Evolutionary conservation across 2,329 filamentous ascomycete species (phyloP), one percentile per base, ranked within the genome.

Genomic region (Coniochaeta pulveracea): DNA sequence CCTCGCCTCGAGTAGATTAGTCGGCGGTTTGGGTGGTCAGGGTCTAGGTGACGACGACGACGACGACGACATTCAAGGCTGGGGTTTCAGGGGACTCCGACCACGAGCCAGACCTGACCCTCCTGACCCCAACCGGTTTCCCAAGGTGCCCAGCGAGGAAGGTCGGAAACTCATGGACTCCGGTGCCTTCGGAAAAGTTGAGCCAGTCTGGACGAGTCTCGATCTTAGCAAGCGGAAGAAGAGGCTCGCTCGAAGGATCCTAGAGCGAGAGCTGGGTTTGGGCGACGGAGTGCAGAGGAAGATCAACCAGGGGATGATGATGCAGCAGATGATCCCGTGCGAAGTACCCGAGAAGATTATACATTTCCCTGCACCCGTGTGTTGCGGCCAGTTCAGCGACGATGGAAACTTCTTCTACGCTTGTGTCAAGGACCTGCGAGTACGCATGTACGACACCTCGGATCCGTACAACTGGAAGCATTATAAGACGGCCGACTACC

Each of bases 401-500:
- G 91, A 98, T 47, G 91, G 91, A 17, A 93, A 94, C 55, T 96
- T 96, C 62, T 96, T 95, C 62, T 96, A 89, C 52, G 79, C 81
- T 5, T 91, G 83, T 48, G 82, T 81, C 8, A 85, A 95, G 55
- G 88, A 96, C 56, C 94, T 94, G 60, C 81, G 77, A 45, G 86
- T 98, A 8, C 80, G 88, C 34, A 88, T 98, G 84, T 98, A 96
- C 57, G 89, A 96, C 54, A 96, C 91, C 0, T 88, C 84, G 2
- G 94, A 95, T 46, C 86, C 89, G 0, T 93, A 91, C 56, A 73
- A 86, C 43, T 98, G 91, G 91, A 81, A 80, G 52, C 88, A 94
- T 55, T 95, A 95, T 65, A 96, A 89, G 60, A 89, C 83, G 0
- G 84, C 86, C 5, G 62, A 67, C 18, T 94, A 91, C 54, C 85